Conservation (phyloP, 768 basidiomycete genomes). For the Suillus occidentalis region DNA sequence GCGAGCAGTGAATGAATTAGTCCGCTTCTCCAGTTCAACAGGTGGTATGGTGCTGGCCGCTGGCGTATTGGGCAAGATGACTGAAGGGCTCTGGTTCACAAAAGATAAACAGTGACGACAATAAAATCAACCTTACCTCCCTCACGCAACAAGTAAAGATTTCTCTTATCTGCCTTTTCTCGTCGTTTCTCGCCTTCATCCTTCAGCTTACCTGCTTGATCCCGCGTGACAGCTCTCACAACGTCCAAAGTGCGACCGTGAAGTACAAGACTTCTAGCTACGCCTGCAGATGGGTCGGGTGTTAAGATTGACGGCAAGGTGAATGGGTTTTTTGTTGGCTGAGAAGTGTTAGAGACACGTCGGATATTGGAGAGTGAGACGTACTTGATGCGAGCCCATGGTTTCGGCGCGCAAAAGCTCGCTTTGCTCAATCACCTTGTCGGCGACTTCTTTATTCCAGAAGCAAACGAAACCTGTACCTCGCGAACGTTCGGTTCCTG, state of each 20-base stretch:
- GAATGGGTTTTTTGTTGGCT: slow-evolving; percentile 84
- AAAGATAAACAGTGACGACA: not conserved
- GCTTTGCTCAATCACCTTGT: slow-evolving; percentile 80
- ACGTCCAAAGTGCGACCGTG: slow-evolving; percentile 94
- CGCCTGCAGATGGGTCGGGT: slow-evolving; percentile 85
- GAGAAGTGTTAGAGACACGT: slow-evolving; percentile 5
- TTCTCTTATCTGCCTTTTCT: slow-evolving; percentile 91
- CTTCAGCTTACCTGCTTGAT: slow-evolving; percentile 83
- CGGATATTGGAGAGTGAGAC: slow-evolving; percentile 22
- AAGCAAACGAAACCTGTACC: slow-evolving; percentile 98
- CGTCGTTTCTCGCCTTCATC: slow-evolving; percentile 84
- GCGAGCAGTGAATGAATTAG: slow-evolving; percentile 83
- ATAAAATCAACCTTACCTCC: slow-evolving; percentile 62
- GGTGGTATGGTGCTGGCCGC: slow-evolving; percentile 69
- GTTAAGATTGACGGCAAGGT: slow-evolving; percentile 86
- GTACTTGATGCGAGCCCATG: slow-evolving; percentile 39
- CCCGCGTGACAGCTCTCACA: slow-evolving; percentile 85
- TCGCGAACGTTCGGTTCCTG: slow-evolving; percentile 78
- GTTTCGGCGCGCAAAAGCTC: slow-evolving; percentile 69
- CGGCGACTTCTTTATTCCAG: slow-evolving; percentile 91
- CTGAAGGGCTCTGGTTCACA: slow-evolving; percentile 40
- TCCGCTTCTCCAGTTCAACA: slow-evolving; percentile 83
- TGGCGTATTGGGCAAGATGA: slow-evolving; percentile 86
- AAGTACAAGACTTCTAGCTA: slow-evolving; percentile 81
- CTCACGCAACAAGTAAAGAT: slow-evolving; percentile 94